phyloP scores from a whole-genome alignment of 306 rosid genomes.

The Cicer chorassanicum region DNA sequence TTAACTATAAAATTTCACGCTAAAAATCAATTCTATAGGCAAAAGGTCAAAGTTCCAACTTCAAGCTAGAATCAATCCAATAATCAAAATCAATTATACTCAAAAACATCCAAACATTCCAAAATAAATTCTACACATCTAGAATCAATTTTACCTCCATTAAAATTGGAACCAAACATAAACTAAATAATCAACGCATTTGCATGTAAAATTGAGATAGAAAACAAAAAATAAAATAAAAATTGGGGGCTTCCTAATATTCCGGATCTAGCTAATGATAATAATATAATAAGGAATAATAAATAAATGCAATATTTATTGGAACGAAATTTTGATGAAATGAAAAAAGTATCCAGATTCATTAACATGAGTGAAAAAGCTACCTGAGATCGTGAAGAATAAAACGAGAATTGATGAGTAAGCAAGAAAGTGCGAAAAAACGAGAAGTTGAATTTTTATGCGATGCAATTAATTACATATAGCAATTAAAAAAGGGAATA shows the following conservation, averaged over 20 bases:
- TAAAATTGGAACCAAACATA: too few relatives aligned
- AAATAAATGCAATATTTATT: background rate
- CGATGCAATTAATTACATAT: constrained; percentile 22
- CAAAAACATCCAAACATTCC: too few relatives aligned
- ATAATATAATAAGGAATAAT: background rate
- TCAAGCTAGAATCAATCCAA: too few relatives aligned
- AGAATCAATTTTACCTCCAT: too few relatives aligned
- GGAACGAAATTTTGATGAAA: background rate
- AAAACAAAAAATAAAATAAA: background rate
- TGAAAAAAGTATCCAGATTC: constrained; percentile 7
- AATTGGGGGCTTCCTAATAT: constrained; percentile 27
- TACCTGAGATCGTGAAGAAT: constrained; percentile 42
- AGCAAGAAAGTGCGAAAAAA: background rate
- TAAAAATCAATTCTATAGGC: too few relatives aligned
- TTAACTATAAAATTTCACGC: too few relatives aligned
- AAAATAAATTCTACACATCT: too few relatives aligned
- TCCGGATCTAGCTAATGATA: constrained; percentile 35
- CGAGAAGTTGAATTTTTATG: background rate
- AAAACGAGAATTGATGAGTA: constrained; percentile 4
- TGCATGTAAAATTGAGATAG: constrained; percentile 37
- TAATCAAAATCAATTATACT: too few relatives aligned
- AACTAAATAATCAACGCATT: background rate
- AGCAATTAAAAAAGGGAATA: background rate
- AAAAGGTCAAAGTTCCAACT: too few relatives aligned
- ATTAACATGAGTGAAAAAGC: constrained; percentile 25